These are phyloP conservation scores for Tricharina praecox DNA, from an alignment of 495 filamentous ascomycete species.

Conservation along the genomic window DNA sequence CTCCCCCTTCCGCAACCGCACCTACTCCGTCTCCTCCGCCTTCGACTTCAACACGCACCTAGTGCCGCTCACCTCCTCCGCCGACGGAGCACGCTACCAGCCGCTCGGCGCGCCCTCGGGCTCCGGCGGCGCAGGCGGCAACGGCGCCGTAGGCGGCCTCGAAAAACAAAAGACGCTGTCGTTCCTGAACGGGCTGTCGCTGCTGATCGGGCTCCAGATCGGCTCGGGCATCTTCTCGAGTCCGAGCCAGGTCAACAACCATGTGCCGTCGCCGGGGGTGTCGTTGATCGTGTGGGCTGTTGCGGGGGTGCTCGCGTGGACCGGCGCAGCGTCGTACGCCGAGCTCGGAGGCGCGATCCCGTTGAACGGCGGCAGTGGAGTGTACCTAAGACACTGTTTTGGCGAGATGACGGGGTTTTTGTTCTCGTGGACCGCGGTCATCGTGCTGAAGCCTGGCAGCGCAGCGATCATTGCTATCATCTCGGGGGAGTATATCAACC, in stretches of 20 bases:
- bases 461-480: conserved; percentile 93
- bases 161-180: conserved; percentile 93
- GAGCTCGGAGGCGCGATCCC: conserved; percentile 93
- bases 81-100: conserved; percentile 54
- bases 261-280: conserved; percentile 83
- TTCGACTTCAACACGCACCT: conserved; percentile 87
- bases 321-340: conserved; percentile 86
- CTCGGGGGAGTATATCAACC: conserved; percentile 89
- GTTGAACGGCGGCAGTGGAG: conserved; percentile 81
- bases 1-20: conserved; percentile 41
- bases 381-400: conserved; percentile 89
- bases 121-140: conserved; percentile 31
- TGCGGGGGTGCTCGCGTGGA: conserved; percentile 86
- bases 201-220: conserved; percentile 85
- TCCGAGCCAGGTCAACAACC: conserved; percentile 80
- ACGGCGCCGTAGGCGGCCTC: conserved; percentile 39
- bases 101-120: conserved; percentile 56
- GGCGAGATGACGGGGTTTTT: conserved; percentile 82
- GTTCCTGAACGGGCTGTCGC: conserved; percentile 77
- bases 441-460: conserved; percentile 82
- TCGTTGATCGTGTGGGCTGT: conserved; percentile 79
- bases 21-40: conserved; percentile 76
- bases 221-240: conserved; percentile 96
- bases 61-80: conserved; percentile 79
- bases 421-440: conserved; percentile 89